phyloP scores from a whole-genome alignment of 768 basidiomycete genomes.

The Phanerochaete sordida region DNA sequence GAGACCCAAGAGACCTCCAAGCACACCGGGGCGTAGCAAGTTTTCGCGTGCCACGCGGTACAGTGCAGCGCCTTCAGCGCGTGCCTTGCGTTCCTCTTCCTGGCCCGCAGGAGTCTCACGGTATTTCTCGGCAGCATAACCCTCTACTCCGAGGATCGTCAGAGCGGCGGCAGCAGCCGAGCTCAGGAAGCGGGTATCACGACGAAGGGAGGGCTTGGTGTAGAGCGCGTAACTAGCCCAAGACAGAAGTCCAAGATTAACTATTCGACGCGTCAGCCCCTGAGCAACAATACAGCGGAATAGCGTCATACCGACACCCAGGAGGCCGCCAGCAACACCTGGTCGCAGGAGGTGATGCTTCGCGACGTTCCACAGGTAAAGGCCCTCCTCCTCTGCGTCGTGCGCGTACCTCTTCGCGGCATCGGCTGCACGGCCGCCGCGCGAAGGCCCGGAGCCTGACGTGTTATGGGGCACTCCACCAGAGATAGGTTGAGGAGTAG shows the following conservation, averaged over 20 bases:
- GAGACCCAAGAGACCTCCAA: slow-evolving; percentile 61
- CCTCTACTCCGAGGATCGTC: slow-evolving; percentile 58
- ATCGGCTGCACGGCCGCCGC: slow-evolving; percentile 8
- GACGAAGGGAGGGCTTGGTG: slow-evolving; percentile 54
- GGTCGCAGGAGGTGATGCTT: slow-evolving; percentile 60
- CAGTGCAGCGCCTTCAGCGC: slow-evolving; percentile 50
- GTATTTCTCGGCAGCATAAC: slow-evolving; percentile 59
- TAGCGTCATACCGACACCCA: slow-evolving; percentile 52
- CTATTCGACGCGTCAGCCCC: slow-evolving; percentile 29
- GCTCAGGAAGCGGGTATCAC: slow-evolving; percentile 50
- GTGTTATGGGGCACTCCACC: background rate
- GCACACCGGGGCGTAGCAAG: slow-evolving; percentile 59
- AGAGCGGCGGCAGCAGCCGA: slow-evolving; percentile 52
- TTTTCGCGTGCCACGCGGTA: slow-evolving; percentile 54
- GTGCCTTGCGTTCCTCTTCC: slow-evolving; percentile 52
- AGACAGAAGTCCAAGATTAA: slow-evolving; percentile 68
- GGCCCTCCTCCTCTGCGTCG: slow-evolving; percentile 47
- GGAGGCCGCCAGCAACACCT: slow-evolving; percentile 65
- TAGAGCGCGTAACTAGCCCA: slow-evolving; percentile 64
- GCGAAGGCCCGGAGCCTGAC: background rate
- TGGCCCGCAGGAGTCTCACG: slow-evolving; percentile 55
- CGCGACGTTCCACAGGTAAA: slow-evolving; percentile 47
- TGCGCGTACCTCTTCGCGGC: slow-evolving; percentile 34
- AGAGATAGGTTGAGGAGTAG: slow-evolving; percentile 13
- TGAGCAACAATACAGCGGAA: background rate